These are phyloP conservation scores for Circinella umbellata DNA, from an alignment of 371 early-diverging fungal species.

Conservation along the genomic window DNA sequence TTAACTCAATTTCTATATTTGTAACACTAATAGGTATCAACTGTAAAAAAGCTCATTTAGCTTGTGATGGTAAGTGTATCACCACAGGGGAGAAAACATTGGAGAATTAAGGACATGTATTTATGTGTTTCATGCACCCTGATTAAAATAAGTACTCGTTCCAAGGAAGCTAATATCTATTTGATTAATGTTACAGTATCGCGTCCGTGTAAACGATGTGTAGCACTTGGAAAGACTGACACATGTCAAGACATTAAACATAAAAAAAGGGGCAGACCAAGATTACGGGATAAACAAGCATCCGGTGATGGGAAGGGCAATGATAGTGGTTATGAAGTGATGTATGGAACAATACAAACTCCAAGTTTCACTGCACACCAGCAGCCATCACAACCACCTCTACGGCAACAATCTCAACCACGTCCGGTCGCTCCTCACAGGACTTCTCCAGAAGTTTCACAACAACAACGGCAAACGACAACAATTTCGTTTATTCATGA, in stretches of 20 bases:
- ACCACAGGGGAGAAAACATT: too few species aligned
- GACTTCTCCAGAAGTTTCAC: background rate
- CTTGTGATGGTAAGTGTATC: constrained; percentile 48
- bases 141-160: background rate
- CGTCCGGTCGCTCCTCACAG: background rate
- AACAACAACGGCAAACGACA: background rate
- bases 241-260: constrained; percentile 79
- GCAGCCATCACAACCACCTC: background rate
- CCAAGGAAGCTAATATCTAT: background rate
- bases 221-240: constrained; percentile 68
- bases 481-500: constrained; percentile 24
- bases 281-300: constrained; percentile 53
- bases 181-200: constrained; percentile 42
- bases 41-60: constrained; percentile 51
- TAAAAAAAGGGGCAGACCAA: constrained; percentile 81
- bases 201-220: constrained; percentile 77
- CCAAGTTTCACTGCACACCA: constrained; percentile 13
- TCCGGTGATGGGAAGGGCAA: constrained; percentile 4
- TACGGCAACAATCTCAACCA: background rate
- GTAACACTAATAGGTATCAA: constrained; percentile 29
- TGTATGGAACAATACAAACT: constrained; percentile 20
- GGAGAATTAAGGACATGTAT: too few species aligned
- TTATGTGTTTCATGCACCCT: too few species aligned
- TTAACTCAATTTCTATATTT: background rate
- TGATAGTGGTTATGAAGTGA: constrained; percentile 16